Conservation (phyloP, 139 green algal genomes). For the Chlamydomonas eustigma region DNA sequence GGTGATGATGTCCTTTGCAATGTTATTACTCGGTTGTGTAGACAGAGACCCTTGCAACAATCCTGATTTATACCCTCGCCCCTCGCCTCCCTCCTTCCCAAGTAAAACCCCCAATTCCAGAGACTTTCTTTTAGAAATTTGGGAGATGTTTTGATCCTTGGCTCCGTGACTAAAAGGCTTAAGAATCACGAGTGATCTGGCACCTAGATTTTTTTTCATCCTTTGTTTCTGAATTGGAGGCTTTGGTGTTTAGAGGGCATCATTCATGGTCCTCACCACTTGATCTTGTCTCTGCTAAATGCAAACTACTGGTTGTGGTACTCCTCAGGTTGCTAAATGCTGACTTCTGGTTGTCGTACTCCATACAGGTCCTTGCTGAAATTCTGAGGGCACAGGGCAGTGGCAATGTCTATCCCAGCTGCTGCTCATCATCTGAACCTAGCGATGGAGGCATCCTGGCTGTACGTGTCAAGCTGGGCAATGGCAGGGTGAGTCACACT, state of each 20-base stretch:
- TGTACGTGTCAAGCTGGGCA: not conserved
- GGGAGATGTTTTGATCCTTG: not conserved
- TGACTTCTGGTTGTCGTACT: not conserved
- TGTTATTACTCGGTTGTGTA: not conserved
- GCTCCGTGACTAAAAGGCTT: not conserved
- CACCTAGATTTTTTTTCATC: no score
- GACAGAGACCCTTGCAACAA: no score
- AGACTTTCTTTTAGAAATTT: not conserved
- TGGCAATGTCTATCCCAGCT: not conserved
- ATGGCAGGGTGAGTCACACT: not conserved
- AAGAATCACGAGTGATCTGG: not conserved
- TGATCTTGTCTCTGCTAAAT: not conserved
- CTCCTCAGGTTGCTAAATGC: not conserved
- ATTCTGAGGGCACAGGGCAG: no score
- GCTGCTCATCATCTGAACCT: not conserved
- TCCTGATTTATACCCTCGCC: no score
- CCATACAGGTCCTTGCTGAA: not conserved
- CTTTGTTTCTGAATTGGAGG: no score
- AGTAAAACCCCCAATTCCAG: not conserved
- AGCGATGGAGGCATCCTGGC: constrained; percentile 7
- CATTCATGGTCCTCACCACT: not conserved
- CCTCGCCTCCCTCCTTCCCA: not conserved
- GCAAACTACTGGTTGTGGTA: not conserved
- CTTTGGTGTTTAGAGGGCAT: no score
- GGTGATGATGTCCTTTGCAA: not conserved